Conservation (phyloP, 2,329 filamentous ascomycete genomes). For the Claviceps quebecensis region DNA sequence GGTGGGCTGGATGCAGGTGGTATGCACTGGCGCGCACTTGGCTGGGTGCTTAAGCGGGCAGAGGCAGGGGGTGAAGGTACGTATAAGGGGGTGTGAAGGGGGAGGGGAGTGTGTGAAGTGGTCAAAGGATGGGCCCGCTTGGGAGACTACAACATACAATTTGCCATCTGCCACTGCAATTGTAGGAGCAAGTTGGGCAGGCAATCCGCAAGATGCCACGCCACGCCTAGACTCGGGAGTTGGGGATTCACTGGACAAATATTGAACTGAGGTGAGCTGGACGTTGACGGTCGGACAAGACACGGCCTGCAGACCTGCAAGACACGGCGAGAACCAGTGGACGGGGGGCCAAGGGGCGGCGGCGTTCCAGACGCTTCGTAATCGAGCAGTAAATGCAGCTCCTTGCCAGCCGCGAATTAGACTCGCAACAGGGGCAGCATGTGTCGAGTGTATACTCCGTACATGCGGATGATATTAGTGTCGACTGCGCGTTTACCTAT, state of each 20-base stretch:
- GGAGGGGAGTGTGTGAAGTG: background rate
- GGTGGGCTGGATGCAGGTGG: slow-evolving; percentile 2
- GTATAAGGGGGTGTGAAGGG: background rate
- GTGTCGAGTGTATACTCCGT: background rate
- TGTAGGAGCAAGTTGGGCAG: background rate
- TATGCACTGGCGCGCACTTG: slow-evolving; percentile 1
- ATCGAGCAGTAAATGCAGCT: background rate
- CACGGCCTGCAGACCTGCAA: background rate
- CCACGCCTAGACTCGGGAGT: background rate
- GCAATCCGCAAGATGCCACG: background rate
- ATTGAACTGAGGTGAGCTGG: background rate
- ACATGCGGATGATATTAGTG: background rate
- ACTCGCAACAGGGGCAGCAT: background rate
- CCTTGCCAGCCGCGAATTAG: background rate
- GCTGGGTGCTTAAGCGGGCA: background rate
- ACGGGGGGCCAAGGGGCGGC: background rate
- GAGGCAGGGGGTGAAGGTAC: background rate
- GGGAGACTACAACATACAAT: background rate
- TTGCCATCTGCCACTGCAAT: background rate
- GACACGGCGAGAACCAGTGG: background rate
- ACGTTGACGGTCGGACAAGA: background rate
- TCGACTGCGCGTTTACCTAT: too few relatives aligned
- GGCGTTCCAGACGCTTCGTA: background rate
- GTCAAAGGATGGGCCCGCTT: background rate
- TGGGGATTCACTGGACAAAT: background rate